Evolutionary conservation across 2,329 filamentous ascomycete species (phyloP).

Genomic region (Ceratocystis smalleyi): DNA sequence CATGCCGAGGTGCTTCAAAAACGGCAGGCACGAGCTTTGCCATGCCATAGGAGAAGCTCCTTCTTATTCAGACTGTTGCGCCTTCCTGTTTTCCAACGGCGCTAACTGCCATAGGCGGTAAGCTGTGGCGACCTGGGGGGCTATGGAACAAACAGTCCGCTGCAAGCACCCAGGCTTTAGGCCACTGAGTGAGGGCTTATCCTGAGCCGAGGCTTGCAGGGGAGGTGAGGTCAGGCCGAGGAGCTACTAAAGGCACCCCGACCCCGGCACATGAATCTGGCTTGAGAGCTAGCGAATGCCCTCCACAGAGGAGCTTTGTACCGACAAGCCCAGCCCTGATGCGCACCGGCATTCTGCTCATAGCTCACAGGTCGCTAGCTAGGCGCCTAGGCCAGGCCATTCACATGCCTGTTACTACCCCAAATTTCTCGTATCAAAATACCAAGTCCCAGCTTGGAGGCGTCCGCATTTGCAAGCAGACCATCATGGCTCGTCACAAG

Average conservation of each 20-base stretch:
- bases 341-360: no score
- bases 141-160: no score
- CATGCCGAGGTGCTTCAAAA: conserved; percentile 2
- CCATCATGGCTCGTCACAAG: no score
- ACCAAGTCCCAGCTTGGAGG: not conserved
- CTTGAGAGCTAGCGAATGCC: not conserved
- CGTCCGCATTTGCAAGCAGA: not conserved
- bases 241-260: not conserved
- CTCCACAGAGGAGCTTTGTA: no score
- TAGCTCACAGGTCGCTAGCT: not conserved
- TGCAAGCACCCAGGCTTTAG: not conserved
- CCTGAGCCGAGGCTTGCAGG: conserved; percentile 7
- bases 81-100: not conserved
- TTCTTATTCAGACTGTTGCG: not conserved
- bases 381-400: not conserved
- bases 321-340: no score
- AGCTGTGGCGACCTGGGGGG: not conserved
- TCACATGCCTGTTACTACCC: not conserved
- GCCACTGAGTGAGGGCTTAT: not conserved
- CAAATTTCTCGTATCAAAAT: not conserved
- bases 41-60: not conserved
- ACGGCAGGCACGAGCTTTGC: not conserved
- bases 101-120: not conserved
- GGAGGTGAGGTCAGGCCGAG: conserved; percentile 4
- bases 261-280: not conserved